Evolutionary conservation across 192 early-diverging fungal species (phyloP), one percentile per base, ranked within the genome.

Genomic region (Dissophora globulifera): DNA sequence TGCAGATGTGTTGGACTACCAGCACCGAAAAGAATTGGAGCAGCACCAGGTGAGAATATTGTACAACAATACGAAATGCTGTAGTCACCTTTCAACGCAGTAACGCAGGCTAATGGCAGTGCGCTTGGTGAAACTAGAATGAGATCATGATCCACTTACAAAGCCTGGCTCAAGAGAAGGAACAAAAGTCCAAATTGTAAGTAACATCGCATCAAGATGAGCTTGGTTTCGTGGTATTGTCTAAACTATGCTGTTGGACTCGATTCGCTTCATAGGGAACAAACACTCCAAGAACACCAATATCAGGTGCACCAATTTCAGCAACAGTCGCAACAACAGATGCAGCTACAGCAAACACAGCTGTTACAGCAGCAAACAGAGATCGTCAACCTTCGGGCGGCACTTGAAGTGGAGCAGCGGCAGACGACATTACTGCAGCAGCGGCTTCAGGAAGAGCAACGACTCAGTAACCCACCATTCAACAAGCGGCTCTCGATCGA

Each of bases 321-420:
- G 31, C 72, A 76, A 17, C 72, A 76, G 32, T 8, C 59, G 8
- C 72, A 76, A 30, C 72, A 76, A 17, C 72, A 76, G 32, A 10
- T 62, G 8, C 72, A 76, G 29, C 15, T 76, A 17, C 72, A 67
- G 15, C 72, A 76, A 12, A 61, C 72, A 1, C 72, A 76, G 23
- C 58, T 67, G 5, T 20, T 62, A 16, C 72, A 76, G 23, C 72
- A 76, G 30, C 72, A 76, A 17, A 76, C 72, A 17, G 72, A 76
- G 22, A 76, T 76, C 33, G 63, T 66, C 35, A 76, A 61, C 16
- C 29, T 67, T 25, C 56, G 72, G 1, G 72, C 58, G 1, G 26
- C 46, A 17, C 22, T 76, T 13, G 72, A 76, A n/a, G 64, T 76
- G 2, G 72, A 76, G 15, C 72, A 76, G 27, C 60, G 42, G n/a